Base-by-base conservation (phyloP, 202 grass and related monocot species). In the Hordeum pubiflorum region DNA sequence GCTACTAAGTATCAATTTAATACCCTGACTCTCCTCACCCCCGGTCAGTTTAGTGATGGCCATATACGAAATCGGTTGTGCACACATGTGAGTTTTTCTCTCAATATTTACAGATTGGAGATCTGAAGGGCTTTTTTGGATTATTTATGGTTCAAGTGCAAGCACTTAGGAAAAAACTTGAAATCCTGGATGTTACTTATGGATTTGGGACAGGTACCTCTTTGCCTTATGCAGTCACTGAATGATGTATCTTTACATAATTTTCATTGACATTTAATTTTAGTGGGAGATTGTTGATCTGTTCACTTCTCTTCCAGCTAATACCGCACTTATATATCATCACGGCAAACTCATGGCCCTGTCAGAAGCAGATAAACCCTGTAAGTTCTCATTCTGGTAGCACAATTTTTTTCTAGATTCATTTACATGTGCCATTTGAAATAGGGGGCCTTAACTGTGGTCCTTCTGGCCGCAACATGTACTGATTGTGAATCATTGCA, bases 91-190 rank as follows among this genome's bases (percentile, higher is more conserved):
- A 75, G 72, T 68, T 78, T 73, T 4, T 5, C 2, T 17, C 24
- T 62, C 10, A 15, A 84, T 22, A 20, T 87, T 63, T 63, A 38
- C 76, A 97, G 94, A 86, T 97, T 88, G 94, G 94, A 81, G 94
- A 97, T 32, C 63, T 97, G 7, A 97, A 94, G 74, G 94, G 95
- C 76, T 68, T 93, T 50, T 92, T 93, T 78, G 95, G 95, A 84
- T 76, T 97, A 77, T 93, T 97, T 87, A 97, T 91, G 92, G 88
- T 97, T 59, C 89, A 91, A 91, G 88, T 97, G 90, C 95, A 94
- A 91, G 50, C 78, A 74, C 84, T 97, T 80, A 69, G 94, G 68
- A 87, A 87, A 84, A 97, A 94, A 61, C 60, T 94, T 24, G 87
- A 85, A 86, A 63, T 97, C 41, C 72, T 97, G 56, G 94, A 97